These are phyloP conservation scores for Trametes cinnabarina DNA, from an alignment of 768 basidiomycete genomes.

Conservation along the genomic window DNA sequence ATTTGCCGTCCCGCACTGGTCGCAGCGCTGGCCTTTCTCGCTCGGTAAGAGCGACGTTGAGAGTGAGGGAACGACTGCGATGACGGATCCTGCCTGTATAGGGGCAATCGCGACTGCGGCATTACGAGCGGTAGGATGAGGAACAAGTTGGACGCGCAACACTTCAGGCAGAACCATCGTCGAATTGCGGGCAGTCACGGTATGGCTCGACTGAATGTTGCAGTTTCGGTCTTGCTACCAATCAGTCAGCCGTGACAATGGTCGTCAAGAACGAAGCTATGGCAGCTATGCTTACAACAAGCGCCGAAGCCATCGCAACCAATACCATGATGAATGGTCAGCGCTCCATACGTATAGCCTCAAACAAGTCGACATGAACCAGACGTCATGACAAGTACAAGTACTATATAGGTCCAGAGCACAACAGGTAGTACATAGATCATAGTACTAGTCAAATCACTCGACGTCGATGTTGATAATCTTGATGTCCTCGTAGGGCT, in stretches of 20 bases:
- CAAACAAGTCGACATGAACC: no score
- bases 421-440: neutral
- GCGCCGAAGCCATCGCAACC: no score
- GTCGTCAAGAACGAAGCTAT: no score
- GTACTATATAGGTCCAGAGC: neutral
- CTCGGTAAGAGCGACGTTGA: conserved; percentile 47
- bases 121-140: conserved; percentile 49
- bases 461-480: conserved; percentile 79
- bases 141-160: conserved; percentile 34
- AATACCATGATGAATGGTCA: no score
- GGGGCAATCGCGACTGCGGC: conserved; percentile 43
- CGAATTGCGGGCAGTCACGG: no score
- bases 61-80: conserved; percentile 48
- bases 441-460: conserved; percentile 30
- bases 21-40: conserved; percentile 67
- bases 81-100: conserved; percentile 45
- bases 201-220: no score
- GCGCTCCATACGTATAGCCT: no score
- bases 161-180: no score
- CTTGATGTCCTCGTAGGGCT: conserved; percentile 92
- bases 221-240: no score
- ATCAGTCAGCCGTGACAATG: no score
- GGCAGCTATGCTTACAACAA: no score
- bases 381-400: no score
- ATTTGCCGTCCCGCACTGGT: conserved; percentile 51